Conservation (phyloP, 441 rosid genomes). For the Syzygium malaccense region DNA sequence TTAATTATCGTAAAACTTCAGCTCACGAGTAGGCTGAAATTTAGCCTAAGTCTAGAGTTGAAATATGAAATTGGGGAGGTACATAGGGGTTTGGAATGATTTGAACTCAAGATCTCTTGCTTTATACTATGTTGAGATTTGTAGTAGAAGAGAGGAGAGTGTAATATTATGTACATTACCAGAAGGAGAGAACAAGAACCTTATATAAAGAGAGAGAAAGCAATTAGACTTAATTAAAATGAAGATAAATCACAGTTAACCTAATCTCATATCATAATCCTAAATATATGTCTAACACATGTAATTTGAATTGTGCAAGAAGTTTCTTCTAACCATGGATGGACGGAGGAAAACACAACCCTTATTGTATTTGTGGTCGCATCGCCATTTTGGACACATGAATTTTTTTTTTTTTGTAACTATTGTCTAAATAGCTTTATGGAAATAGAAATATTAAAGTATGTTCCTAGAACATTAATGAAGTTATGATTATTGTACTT, state of each 20-base stretch:
- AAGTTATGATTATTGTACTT: background rate
- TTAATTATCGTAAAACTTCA: background rate
- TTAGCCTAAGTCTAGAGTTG: background rate
- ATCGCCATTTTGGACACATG: background rate
- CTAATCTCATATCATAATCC: background rate
- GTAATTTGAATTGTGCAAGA: background rate
- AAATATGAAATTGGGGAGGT: background rate
- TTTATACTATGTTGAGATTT: background rate
- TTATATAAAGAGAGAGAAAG: background rate
- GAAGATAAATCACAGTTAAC: background rate
- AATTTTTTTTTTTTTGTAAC: background rate
- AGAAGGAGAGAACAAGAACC: background rate
- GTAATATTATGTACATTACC: background rate
- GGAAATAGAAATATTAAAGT: background rate
- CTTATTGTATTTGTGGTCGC: background rate
- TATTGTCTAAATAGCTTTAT: background rate
- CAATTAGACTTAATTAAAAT: background rate
- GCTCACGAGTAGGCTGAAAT: background rate
- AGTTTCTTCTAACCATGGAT: background rate
- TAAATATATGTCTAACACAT: background rate
- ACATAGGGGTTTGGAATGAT: background rate
- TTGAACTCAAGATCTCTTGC: background rate
- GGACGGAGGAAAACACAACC: background rate
- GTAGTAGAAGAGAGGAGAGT: background rate
- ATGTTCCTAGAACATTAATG: background rate